Evolutionary conservation across 1,284 basidiomycete genomes (phyloP).

Genomic region (Fistulina hepatica): DNA sequence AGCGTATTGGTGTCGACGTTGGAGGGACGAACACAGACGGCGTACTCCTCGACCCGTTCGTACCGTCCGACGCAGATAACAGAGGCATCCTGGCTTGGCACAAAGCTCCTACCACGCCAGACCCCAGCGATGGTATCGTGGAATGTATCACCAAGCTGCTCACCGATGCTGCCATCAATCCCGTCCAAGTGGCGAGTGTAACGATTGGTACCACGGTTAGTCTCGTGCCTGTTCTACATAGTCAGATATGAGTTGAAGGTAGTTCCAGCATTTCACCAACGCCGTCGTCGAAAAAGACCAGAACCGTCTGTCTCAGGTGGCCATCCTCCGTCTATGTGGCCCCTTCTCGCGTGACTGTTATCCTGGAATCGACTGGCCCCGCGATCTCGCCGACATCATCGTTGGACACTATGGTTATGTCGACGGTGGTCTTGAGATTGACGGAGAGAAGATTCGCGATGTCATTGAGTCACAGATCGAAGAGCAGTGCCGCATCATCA

Average conservation of each 20-base stretch:
- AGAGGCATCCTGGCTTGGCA: slow-evolving; percentile 23
- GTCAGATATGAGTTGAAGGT: neutral
- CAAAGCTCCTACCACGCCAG: slow-evolving; percentile 26
- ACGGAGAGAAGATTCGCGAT: slow-evolving; percentile 34
- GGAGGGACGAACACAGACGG: slow-evolving; percentile 31
- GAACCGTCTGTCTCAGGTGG: slow-evolving; percentile 36
- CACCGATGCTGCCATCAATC: slow-evolving; percentile 15
- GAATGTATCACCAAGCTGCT: slow-evolving; percentile 23
- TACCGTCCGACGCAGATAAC: slow-evolving; percentile 11
- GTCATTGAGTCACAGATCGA: slow-evolving; percentile 31
- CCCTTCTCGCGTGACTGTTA: slow-evolving; percentile 32
- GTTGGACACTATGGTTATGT: slow-evolving; percentile 17
- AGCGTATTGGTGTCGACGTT: slow-evolving; percentile 26
- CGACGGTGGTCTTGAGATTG: slow-evolving; percentile 40
- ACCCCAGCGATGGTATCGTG: slow-evolving; percentile 27
- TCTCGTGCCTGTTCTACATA: neutral
- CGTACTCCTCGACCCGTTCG: slow-evolving; percentile 22
- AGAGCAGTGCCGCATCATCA: slow-evolving; percentile 29
- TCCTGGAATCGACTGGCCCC: slow-evolving; percentile 29
- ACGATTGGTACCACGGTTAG: slow-evolving; percentile 28
- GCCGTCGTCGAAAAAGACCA: slow-evolving; percentile 41
- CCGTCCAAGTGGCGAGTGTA: slow-evolving; percentile 21
- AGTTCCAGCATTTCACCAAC: slow-evolving; percentile 35
- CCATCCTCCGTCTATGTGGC: slow-evolving; percentile 41
- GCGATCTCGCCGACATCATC: slow-evolving; percentile 21